Evolutionary conservation across 2,329 filamentous ascomycete genomes (phyloP).

Genomic region (Colletotrichum sidae): DNA sequence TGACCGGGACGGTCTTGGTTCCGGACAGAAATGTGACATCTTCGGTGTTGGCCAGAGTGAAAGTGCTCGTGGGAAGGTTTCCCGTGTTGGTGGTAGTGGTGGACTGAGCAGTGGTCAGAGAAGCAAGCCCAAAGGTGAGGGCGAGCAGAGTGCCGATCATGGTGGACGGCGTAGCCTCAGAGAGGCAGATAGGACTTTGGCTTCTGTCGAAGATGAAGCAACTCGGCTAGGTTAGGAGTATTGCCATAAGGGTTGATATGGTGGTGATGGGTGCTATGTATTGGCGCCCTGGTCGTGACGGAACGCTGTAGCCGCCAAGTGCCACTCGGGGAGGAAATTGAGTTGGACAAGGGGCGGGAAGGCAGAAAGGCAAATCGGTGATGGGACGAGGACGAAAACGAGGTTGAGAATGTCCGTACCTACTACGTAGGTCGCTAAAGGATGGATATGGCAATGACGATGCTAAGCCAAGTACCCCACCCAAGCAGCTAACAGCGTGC

Average conservation of each 20-base stretch:
- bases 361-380: conserved; percentile 19
- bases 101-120: conserved; percentile 14
- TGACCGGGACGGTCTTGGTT: conserved; percentile 40
- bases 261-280: conserved; percentile 17
- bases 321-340: conserved; percentile 8
- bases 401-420: neutral
- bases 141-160: conserved; percentile 24
- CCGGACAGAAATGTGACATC: conserved; percentile 34
- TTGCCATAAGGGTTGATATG: neutral
- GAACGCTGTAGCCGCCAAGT: conserved; percentile 20
- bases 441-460: conserved; percentile 20
- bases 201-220: neutral
- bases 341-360: conserved; percentile 21
- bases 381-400: conserved; percentile 26
- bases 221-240: neutral
- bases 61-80: conserved; percentile 11
- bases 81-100: conserved; percentile 5
- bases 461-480: conserved; percentile 4
- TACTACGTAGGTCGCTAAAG: neutral
- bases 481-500: neutral
- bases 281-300: conserved; percentile 12
- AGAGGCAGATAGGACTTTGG: conserved; percentile 2
- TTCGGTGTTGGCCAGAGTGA: conserved; percentile 34
- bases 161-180: conserved; percentile 23
- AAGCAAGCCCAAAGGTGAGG: conserved; percentile 19